Evolutionary conservation across 202 grass and related monocot species (phyloP).

Genomic region (Carex arenaria): DNA sequence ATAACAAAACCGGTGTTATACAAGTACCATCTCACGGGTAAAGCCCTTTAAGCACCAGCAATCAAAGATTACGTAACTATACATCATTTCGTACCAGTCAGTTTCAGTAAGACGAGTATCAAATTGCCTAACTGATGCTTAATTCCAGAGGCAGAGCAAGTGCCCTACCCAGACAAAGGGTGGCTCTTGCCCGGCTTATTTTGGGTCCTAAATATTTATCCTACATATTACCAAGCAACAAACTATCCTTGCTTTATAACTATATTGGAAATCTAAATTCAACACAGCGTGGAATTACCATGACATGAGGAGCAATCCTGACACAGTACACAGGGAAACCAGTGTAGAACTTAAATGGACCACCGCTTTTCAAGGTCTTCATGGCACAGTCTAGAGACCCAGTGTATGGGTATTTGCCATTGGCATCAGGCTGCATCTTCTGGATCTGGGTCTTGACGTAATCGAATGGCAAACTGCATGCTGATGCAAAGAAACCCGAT

Average conservation of each 20-base stretch:
- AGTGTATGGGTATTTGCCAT: slow-evolving; percentile 82
- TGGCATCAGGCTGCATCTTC: slow-evolving; percentile 94
- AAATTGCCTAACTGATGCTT: not conserved
- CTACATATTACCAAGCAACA: not conserved
- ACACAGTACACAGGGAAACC: slow-evolving; percentile 90
- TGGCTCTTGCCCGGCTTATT: not conserved
- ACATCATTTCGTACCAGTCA: not conserved
- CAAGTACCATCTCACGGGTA: not conserved
- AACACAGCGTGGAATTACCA: slow-evolving; percentile 41
- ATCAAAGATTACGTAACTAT: not conserved
- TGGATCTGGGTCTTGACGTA: slow-evolving; percentile 97
- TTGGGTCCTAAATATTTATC: slow-evolving; percentile 1
- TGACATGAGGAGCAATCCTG: slow-evolving; percentile 90
- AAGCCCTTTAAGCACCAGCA: not conserved
- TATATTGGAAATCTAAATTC: not conserved
- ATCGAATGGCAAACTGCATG: slow-evolving; percentile 96
- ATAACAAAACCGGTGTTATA: not conserved
- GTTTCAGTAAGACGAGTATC: not conserved
- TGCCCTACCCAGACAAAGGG: not conserved
- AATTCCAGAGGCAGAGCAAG: not conserved
- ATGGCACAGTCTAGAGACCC: slow-evolving; percentile 75
- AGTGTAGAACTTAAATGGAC: slow-evolving; percentile 93
- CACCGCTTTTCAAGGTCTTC: slow-evolving; percentile 72
- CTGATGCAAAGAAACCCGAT: slow-evolving; percentile 82
- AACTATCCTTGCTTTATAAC: not conserved